Base-by-base conservation (phyloP, 768 basidiomycete genomes). In the Rhodocollybia butyracea region DNA sequence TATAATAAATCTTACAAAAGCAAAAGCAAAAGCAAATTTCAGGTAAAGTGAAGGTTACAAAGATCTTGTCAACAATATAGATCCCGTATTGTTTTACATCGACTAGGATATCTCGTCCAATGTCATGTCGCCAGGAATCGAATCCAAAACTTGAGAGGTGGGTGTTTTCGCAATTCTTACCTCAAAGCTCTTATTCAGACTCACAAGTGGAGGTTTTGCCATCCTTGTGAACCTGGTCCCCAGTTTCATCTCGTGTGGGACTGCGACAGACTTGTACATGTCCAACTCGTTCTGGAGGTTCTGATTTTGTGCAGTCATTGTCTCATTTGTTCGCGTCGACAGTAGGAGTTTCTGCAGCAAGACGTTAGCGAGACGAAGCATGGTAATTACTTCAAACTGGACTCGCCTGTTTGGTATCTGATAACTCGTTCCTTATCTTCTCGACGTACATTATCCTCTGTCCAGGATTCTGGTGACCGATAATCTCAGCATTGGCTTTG, bases 391-490 rank as follows among this genome's bases (percentile, higher is more conserved):
- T 34, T 0, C 5, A 39, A 34, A 45, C 56, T n/a, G 19, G 22
- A 26, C 86, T 57, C 58, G 91, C 93, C 70, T 91, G 88, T 68
- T 92, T 93, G 5, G 81, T 77, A 54, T 91, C 85, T 2, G 90
- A 83, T 46, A 95, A 72, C 65, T 96, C 93, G 54, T 79, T 74
- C 32, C 94, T 79, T 51, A 97, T 83, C 52, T 85, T 79, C 56
- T 95, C 94, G 15, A 97, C 84, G 61, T 96, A 95, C 67, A 85
- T 76, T 62, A 97, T 93, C 57, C 85, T 82, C 68, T 96, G 94
- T 1, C 84, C 83, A 8, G 90, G 89, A 64, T 95, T 94, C 31
- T 80, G 78, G 65, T 95, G 93, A 0, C 91, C 84, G 17, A 94
- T 72, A 56, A 96, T 88, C 66, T 94, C 85, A 0, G 91, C 89